Evolutionary conservation across 2,329 filamentous ascomycete genomes (phyloP).

Genomic region (Aspergillaceae sp.): DNA sequence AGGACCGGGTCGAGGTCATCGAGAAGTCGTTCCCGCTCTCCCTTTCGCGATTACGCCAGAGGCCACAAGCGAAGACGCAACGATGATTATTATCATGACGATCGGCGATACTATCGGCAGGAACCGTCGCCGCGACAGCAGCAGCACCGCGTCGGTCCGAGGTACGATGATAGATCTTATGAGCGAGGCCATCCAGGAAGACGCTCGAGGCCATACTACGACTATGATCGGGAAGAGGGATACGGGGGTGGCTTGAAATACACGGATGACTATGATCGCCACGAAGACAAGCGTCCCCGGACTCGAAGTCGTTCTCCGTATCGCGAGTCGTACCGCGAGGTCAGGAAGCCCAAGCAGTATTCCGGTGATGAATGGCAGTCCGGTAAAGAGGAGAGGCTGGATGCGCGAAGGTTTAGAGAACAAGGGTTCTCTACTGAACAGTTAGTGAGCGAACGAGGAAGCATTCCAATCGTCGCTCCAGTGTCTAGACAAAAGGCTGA

Average conservation of each 20-base stretch:
- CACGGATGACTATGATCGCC: constrained; percentile 41
- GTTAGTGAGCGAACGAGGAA: constrained; percentile 57
- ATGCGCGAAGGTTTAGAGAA: constrained; percentile 32
- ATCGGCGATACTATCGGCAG: constrained; percentile 22
- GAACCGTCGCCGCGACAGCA: constrained; percentile 25
- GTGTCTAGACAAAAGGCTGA: constrained; percentile 58
- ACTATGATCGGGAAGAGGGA: constrained; percentile 42
- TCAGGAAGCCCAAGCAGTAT: constrained; percentile 31
- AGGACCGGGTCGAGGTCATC: constrained; percentile 15
- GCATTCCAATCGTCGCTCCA: constrained; percentile 51
- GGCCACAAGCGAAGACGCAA: constrained; percentile 36
- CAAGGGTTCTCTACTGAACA: constrained; percentile 47
- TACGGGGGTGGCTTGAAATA: constrained; percentile 37
- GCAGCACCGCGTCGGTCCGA: constrained; percentile 20
- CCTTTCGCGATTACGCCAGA: constrained; percentile 29
- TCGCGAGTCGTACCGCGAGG: constrained; percentile 34
- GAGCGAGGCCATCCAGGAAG: constrained; percentile 36
- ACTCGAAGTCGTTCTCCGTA: constrained; percentile 46
- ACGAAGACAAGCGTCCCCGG: constrained; percentile 48
- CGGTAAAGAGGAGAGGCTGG: constrained; percentile 17
- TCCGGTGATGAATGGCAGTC: constrained; percentile 26
- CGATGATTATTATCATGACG: constrained; percentile 31
- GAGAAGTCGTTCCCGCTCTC: constrained; percentile 34
- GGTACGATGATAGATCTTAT: constrained; percentile 30
- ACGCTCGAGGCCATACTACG: constrained; percentile 38